Evolutionary conservation across 495 filamentous ascomycete species (phyloP).

Genomic region (Penicillium paradoxum): DNA sequence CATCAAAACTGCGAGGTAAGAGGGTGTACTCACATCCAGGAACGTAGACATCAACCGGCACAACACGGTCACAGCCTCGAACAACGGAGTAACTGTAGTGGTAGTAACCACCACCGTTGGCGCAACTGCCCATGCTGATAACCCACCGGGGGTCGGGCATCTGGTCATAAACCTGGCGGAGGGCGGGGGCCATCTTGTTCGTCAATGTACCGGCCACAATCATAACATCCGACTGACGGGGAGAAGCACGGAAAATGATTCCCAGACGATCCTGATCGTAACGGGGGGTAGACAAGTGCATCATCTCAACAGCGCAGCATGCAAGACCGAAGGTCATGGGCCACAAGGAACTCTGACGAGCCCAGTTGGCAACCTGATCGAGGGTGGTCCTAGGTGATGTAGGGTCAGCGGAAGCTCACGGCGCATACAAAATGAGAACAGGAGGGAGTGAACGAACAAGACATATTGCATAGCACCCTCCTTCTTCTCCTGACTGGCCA

Average conservation of each 20-base stretch:
- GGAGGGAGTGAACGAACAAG: slow-evolving; percentile 58
- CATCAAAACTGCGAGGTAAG: background rate
- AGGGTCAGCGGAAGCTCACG: slow-evolving; percentile 7
- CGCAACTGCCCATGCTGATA: slow-evolving; percentile 89
- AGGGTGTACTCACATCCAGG: slow-evolving; percentile 61
- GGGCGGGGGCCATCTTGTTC: slow-evolving; percentile 96
- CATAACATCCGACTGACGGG: slow-evolving; percentile 95
- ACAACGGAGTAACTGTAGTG: slow-evolving; percentile 94
- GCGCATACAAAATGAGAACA: background rate
- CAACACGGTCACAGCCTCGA: slow-evolving; percentile 87
- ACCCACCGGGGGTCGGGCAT: slow-evolving; percentile 98
- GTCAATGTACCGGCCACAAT: slow-evolving; percentile 94
- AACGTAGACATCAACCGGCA: slow-evolving; percentile 96
- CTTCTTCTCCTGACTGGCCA: slow-evolving; percentile 87
- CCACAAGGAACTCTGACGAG: slow-evolving; percentile 88
- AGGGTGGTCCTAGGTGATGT: slow-evolving; percentile 67
- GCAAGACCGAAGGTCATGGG: slow-evolving; percentile 98
- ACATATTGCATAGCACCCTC: slow-evolving; percentile 97
- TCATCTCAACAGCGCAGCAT: slow-evolving; percentile 97
- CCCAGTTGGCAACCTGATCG: slow-evolving; percentile 92
- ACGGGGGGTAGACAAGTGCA: slow-evolving; percentile 92
- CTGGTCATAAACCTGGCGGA: slow-evolving; percentile 95
- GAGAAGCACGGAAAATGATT: slow-evolving; percentile 95
- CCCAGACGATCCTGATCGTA: slow-evolving; percentile 95
- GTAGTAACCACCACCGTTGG: slow-evolving; percentile 95